A percentile compares a stretch with the other conserved stretches of the same genome.
phyloP scores from a whole-genome alignment of 1,284 basidiomycete species.

The Chalciporus sp. region DNA sequence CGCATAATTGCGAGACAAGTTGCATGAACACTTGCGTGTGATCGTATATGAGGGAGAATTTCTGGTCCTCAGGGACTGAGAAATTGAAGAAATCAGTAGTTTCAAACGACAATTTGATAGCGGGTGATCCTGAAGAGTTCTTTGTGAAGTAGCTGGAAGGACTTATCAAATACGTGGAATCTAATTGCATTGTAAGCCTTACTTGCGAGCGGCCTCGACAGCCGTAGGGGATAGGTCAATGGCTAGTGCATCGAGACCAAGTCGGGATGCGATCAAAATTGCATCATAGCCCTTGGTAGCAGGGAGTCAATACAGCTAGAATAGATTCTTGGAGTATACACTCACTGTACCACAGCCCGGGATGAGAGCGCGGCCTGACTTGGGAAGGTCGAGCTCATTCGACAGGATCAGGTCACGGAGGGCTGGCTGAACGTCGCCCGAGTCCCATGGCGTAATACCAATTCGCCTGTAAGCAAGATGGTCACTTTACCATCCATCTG shows the following conservation, averaged over 20 bases:
- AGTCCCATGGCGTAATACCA: conserved; percentile 69
- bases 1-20: neutral
- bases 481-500: neutral
- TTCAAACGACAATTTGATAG: conserved; percentile 19
- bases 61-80: conserved; percentile 16
- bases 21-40: conserved; percentile 9
- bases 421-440: conserved; percentile 54
- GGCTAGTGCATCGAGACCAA: conserved; percentile 21
- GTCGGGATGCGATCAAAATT: conserved; percentile 62
- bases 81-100: conserved; percentile 21
- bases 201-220: conserved; percentile 21
- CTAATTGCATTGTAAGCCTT: conserved; percentile 3
- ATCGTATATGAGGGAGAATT: conserved; percentile 22
- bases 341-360: conserved; percentile 64
- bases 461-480: conserved; percentile 45
- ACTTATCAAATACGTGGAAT: conserved; percentile 1
- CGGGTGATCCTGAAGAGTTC: neutral
- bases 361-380: conserved; percentile 58
- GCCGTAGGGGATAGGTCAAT: conserved; percentile 23
- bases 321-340: conserved; percentile 40
- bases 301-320: neutral
- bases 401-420: conserved; percentile 56
- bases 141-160: conserved; percentile 1
- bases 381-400: conserved; percentile 50
- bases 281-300: conserved; percentile 66